Percentiles rank a stretch among this genome's conserved stretches.
Evolutionary conservation across 495 filamentous ascomycete genomes (phyloP).

Genomic region (Penicillium canescens): DNA sequence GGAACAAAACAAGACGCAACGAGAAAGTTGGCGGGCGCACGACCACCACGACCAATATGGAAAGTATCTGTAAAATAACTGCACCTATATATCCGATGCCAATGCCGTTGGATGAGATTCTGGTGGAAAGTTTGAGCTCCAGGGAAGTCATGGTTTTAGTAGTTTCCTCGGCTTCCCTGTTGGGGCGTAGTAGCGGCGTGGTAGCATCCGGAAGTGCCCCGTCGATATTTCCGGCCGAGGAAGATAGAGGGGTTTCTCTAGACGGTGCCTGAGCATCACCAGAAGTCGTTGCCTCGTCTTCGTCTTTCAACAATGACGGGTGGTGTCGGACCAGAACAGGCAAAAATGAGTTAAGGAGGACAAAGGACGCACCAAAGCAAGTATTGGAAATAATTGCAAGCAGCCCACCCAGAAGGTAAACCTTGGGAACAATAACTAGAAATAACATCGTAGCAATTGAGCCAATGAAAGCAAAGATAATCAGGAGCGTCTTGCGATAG

Average conservation of each 20-base stretch:
- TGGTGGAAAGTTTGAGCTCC: conserved; percentile 74
- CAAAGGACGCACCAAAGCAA: conserved; percentile 84
- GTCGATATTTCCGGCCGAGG: neutral
- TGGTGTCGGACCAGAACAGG: conserved; percentile 80
- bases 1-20: conserved; percentile 78
- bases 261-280: neutral
- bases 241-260: conserved; percentile 33
- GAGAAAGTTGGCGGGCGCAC: conserved; percentile 76
- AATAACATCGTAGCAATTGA: conserved; percentile 86
- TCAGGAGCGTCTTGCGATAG: conserved; percentile 83
- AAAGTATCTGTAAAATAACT: conserved; percentile 73
- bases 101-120: conserved; percentile 86
- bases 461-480: conserved; percentile 80
- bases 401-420: conserved; percentile 78
- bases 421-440: conserved; percentile 67
- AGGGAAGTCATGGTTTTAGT: conserved; percentile 42
- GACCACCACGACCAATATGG: conserved; percentile 67
- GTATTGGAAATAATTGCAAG: conserved; percentile 89
- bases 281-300: neutral
- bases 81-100: conserved; percentile 88
- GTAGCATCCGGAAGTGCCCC: conserved; percentile 29
- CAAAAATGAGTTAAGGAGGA: conserved; percentile 80
- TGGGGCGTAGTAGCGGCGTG: conserved; percentile 27
- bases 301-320: conserved; percentile 43
- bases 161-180: conserved; percentile 13